Conservation (phyloP, 2,329 filamentous ascomycete species). For the Zymoseptoria pseudotritici region DNA sequence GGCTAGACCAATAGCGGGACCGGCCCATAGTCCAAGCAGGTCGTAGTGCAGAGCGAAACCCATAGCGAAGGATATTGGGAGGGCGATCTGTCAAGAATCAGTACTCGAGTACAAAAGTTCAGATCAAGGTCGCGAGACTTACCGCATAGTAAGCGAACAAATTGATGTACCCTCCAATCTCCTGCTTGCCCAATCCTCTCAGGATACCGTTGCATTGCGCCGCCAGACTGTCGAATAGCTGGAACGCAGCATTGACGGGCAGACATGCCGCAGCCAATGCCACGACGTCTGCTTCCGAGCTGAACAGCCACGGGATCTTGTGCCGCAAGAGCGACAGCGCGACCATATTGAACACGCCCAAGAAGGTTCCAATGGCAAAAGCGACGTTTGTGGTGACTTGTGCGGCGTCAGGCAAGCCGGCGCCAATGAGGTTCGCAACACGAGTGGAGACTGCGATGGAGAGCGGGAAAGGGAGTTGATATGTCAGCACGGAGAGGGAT, state of each 20-base stretch:
- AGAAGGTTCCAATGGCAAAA: constrained; percentile 56
- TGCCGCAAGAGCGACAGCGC: constrained; percentile 62
- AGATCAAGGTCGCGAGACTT: constrained; percentile 13
- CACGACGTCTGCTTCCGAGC: constrained; percentile 59
- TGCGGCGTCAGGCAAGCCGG: constrained; percentile 71
- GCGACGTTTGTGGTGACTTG: constrained; percentile 73
- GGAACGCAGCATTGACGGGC: constrained; percentile 78
- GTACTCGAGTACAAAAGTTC: neutral
- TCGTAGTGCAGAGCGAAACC: constrained; percentile 73
- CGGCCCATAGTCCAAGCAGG: constrained; percentile 70
- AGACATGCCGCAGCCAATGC: constrained; percentile 60
- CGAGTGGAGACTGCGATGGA: constrained; percentile 83
- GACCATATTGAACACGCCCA: constrained; percentile 73
- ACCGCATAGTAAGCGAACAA: constrained; percentile 74
- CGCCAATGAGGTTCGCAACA: constrained; percentile 86
- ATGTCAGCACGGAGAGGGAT: constrained; percentile 71
- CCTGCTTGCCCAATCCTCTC: constrained; percentile 78
- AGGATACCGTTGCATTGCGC: constrained; percentile 77
- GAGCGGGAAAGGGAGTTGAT: constrained; percentile 87
- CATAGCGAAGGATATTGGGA: constrained; percentile 73
- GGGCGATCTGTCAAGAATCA: constrained; percentile 46
- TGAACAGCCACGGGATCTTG: constrained; percentile 69
- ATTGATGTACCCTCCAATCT: constrained; percentile 83
- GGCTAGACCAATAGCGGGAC: constrained; percentile 55
- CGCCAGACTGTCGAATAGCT: constrained; percentile 77